Evolutionary conservation across 768 basidiomycete species (phyloP).

Genomic region (Mycena rebaudengoi): DNA sequence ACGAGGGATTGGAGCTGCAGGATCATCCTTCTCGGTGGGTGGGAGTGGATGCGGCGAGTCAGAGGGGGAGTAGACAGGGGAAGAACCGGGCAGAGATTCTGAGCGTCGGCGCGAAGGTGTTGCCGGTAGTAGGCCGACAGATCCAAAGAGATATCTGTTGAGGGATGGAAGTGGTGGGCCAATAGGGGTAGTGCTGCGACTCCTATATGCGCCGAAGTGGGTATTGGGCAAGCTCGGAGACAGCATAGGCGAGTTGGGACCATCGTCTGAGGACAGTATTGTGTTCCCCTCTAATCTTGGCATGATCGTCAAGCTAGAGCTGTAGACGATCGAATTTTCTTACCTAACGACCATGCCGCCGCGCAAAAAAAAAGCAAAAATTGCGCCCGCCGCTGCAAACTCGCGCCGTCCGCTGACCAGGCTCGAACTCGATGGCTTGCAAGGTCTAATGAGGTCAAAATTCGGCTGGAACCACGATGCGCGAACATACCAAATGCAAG

Average conservation of each 20-base stretch:
- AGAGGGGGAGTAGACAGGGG: not conserved
- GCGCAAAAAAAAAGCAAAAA: not conserved
- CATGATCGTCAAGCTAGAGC: not conserved
- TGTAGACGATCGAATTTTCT: not conserved
- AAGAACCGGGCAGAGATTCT: not conserved
- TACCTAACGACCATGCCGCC: not conserved
- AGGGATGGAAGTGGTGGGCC: not conserved
- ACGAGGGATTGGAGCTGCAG: not conserved
- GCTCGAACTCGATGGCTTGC: slow-evolving; percentile 21
- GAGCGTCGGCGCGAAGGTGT: not conserved
- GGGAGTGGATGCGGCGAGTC: too few species aligned
- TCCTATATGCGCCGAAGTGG: not conserved
- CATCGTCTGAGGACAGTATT: not conserved
- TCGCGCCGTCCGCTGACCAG: not conserved
- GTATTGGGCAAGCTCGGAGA: not conserved
- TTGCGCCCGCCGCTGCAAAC: not conserved
- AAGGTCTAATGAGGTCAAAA: slow-evolving; percentile 19
- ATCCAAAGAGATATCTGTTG: not conserved
- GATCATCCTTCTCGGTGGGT: not conserved
- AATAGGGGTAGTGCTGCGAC: not conserved
- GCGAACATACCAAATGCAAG: slow-evolving; percentile 39
- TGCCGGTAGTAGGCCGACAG: not conserved
- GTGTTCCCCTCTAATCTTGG: not conserved
- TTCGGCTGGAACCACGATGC: slow-evolving; percentile 34
- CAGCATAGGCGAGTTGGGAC: not conserved